phyloP scores from a whole-genome alignment of 305 asterid species.

The Stenogyne calaminthoides region DNA sequence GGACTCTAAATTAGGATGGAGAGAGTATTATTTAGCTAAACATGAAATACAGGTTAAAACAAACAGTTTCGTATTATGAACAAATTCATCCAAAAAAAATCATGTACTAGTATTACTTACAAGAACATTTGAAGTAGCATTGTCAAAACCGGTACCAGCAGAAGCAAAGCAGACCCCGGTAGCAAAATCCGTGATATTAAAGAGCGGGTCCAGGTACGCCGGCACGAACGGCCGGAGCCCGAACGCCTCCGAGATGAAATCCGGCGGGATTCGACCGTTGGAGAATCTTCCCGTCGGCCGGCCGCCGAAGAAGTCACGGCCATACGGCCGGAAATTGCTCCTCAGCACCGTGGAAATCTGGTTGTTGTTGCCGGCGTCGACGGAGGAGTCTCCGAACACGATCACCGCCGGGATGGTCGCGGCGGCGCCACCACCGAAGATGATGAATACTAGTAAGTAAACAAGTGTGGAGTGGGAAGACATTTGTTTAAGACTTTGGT shows the following conservation, averaged over 20 bases:
- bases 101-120: slow-evolving; percentile 42
- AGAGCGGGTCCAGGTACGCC: slow-evolving; percentile 76
- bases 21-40: no score
- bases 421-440: background rate
- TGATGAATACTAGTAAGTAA: background rate
- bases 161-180: slow-evolving; percentile 89
- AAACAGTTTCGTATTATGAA: no score
- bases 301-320: slow-evolving; percentile 79
- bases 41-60: no score
- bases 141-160: slow-evolving; percentile 88
- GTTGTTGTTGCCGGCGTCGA: slow-evolving; percentile 94
- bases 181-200: slow-evolving; percentile 68
- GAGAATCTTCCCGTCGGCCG: slow-evolving; percentile 82
- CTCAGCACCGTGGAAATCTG: slow-evolving; percentile 64
- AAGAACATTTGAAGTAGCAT: slow-evolving; percentile 73
- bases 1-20: no score
- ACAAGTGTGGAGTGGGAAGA: slow-evolving; percentile 20
- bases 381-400: slow-evolving; percentile 94
- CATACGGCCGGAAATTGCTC: slow-evolving; percentile 94
- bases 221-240: slow-evolving; percentile 86
- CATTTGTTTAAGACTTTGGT: background rate
- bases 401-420: slow-evolving; percentile 71
- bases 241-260: slow-evolving; percentile 74
- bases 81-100: no score
- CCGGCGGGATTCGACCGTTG: slow-evolving; percentile 90